These are phyloP conservation scores for Colletotrichum costaricense DNA, from an alignment of 2,329 filamentous ascomycete species.

Conservation along the genomic window DNA sequence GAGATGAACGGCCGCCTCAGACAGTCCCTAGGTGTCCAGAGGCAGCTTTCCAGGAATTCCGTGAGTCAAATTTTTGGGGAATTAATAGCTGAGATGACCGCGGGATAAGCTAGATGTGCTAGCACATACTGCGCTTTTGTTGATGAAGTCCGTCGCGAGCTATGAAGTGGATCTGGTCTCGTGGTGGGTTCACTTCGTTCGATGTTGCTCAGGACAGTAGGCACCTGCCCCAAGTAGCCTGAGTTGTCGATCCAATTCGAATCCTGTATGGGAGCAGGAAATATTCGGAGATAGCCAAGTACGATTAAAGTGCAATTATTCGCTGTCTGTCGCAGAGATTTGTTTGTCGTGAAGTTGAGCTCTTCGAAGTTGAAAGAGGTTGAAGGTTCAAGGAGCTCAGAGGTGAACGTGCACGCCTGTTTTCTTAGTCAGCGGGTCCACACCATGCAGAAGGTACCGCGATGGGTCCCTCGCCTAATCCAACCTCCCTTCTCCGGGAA, in stretches of 20 bases:
- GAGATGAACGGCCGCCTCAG: background rate
- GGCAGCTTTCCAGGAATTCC: background rate
- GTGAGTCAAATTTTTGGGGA: background rate
- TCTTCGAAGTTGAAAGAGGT: conserved; percentile 24
- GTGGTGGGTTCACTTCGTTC: conserved; percentile 15
- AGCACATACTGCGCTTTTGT: conserved; percentile 22
- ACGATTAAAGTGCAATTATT: background rate
- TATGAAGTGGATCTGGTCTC: conserved; percentile 24
- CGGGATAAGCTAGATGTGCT: background rate
- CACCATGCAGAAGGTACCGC: background rate
- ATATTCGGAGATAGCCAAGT: background rate
- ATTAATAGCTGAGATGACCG: background rate
- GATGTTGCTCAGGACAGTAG: background rate
- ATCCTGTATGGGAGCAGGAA: background rate
- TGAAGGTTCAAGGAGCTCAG: conserved; percentile 28
- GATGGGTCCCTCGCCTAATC: background rate
- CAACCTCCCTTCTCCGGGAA: background rate
- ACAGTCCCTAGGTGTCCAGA: background rate
- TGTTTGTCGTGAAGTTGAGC: conserved; percentile 23
- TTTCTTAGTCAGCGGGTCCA: conserved; percentile 15
- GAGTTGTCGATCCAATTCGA: background rate
- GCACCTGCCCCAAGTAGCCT: background rate
- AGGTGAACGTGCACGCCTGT: conserved; percentile 19
- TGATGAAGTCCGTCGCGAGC: conserved; percentile 16
- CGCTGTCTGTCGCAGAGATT: conserved; percentile 5